Evolutionary conservation across 805 yeast species (phyloP).

Genomic region (Yarrowia keelungensis): DNA sequence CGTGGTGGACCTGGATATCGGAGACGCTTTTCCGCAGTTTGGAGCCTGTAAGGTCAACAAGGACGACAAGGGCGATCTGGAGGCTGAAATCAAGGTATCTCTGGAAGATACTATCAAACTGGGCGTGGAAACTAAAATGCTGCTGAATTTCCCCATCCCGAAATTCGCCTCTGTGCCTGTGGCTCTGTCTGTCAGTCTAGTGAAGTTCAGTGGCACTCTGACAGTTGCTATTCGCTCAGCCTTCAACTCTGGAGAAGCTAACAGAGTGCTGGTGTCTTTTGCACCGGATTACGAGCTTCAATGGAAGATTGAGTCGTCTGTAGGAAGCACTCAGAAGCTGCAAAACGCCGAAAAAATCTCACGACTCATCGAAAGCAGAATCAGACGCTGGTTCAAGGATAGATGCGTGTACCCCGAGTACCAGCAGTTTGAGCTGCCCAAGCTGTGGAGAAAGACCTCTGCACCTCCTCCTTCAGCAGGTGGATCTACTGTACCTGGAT

Average conservation of each 20-base stretch:
- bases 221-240: conserved; percentile 59
- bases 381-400: conserved; percentile 89
- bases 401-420: conserved; percentile 93
- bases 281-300: conserved; percentile 90
- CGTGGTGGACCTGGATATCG: conserved; percentile 88
- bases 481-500: not conserved
- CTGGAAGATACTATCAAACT: conserved; percentile 84
- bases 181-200: conserved; percentile 81
- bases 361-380: conserved; percentile 77
- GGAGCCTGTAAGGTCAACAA: conserved; percentile 87
- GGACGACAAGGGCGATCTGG: conserved; percentile 60
- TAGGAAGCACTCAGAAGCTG: conserved; percentile 90
- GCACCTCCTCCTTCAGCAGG: conserved; percentile 13
- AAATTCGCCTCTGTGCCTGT: conserved; percentile 88
- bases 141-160: conserved; percentile 83
- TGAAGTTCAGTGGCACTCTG: conserved; percentile 87
- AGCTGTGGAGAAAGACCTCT: conserved; percentile 70
- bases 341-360: conserved; percentile 80
- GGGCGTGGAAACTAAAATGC: conserved; percentile 79
- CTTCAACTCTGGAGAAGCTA: conserved; percentile 45
- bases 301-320: conserved; percentile 83
- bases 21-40: conserved; percentile 93
- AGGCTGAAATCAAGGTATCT: conserved; percentile 91
- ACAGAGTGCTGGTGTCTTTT: conserved; percentile 86
- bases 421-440: conserved; percentile 83